Percentiles rank a stretch among this genome's conserved stretches.
Evolutionary conservation across 1,284 basidiomycete genomes (phyloP).

Genomic region (Filobasidium uniguttulatum): DNA sequence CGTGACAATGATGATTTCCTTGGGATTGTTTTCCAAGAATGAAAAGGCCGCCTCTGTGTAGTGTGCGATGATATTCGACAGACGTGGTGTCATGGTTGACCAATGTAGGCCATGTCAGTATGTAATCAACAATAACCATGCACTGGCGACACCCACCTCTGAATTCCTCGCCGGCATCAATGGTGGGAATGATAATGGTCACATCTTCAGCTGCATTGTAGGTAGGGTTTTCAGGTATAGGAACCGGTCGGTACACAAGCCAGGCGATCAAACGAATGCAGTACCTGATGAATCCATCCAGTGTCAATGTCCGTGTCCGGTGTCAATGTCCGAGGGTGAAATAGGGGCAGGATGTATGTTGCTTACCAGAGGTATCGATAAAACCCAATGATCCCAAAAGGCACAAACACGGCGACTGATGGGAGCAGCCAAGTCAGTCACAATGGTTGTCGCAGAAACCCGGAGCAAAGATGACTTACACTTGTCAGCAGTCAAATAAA

Average conservation of each 20-base stretch:
- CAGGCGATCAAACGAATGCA: conserved; percentile 63
- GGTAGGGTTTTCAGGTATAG: conserved; percentile 71
- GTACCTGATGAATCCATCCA: conserved; percentile 22
- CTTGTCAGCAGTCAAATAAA: conserved; percentile 62
- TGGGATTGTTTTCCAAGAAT: conserved; percentile 78
- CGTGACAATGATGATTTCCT: conserved; percentile 85
- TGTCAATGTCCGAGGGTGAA: not conserved
- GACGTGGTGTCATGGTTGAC: not conserved
- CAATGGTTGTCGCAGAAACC: not conserved
- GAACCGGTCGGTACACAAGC: conserved; percentile 65
- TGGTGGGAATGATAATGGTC: conserved; percentile 85
- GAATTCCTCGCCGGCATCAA: conserved; percentile 87
- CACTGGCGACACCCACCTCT: conserved; percentile 38
- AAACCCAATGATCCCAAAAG: conserved; percentile 83
- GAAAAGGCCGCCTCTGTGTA: conserved; percentile 67
- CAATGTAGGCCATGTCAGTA: not conserved
- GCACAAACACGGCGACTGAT: conserved; percentile 50
- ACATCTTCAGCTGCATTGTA: conserved; percentile 81
- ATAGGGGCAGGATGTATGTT: not conserved
- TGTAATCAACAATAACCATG: not conserved
- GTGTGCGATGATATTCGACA: too few relatives aligned
- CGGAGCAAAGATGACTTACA: conserved; percentile 42
- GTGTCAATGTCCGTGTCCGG: not conserved
- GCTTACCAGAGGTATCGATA: conserved; percentile 75
- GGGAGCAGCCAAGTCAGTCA: conserved; percentile 13